A percentile compares a stretch with the other conserved stretches of the same genome.
Conservation (phyloP, 352 stramenopile species). For the Phytopythium delawarense region DNA sequence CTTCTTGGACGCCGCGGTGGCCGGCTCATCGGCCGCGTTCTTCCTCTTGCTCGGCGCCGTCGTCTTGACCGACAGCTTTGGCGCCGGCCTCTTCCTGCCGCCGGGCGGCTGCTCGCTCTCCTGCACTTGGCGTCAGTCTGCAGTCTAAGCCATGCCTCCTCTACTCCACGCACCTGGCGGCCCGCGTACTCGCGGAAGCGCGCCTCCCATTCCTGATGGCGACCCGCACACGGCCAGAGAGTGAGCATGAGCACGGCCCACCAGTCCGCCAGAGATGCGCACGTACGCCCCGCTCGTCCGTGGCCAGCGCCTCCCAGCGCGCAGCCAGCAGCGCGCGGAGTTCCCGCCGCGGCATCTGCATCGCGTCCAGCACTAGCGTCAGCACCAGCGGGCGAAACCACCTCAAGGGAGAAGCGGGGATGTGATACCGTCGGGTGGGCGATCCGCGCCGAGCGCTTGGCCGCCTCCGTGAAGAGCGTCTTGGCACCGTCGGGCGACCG, state of each 20-base stretch:
- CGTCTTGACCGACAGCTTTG: background rate
- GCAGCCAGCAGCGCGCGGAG: conserved; percentile 13
- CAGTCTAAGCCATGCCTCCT: no score
- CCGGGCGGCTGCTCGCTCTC: background rate
- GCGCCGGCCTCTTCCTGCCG: background rate
- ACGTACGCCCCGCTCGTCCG: conserved; percentile 28
- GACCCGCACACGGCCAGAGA: background rate
- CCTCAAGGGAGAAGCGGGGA: no score
- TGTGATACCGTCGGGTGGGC: conserved; percentile 17
- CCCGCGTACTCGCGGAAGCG: conserved; percentile 5
- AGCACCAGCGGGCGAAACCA: background rate
- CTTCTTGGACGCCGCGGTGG: background rate
- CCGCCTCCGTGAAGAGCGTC: conserved; percentile 34
- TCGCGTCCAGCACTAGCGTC: background rate
- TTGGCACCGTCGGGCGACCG: conserved; percentile 22
- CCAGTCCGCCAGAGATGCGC: no score
- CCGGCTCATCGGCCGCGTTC: background rate
- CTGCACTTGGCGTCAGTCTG: background rate
- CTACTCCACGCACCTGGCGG: conserved; percentile 1
- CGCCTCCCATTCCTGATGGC: conserved; percentile 3
- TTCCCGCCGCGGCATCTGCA: conserved; percentile 25
- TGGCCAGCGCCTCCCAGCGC: conserved; percentile 25
- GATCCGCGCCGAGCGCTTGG: conserved; percentile 14
- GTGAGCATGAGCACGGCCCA: background rate
- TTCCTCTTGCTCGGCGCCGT: background rate